A percentile compares a stretch with the other conserved stretches of the same genome.
phyloP scores from a whole-genome alignment of 2,329 filamentous ascomycete species.

The Cordyceps tenuipes region DNA sequence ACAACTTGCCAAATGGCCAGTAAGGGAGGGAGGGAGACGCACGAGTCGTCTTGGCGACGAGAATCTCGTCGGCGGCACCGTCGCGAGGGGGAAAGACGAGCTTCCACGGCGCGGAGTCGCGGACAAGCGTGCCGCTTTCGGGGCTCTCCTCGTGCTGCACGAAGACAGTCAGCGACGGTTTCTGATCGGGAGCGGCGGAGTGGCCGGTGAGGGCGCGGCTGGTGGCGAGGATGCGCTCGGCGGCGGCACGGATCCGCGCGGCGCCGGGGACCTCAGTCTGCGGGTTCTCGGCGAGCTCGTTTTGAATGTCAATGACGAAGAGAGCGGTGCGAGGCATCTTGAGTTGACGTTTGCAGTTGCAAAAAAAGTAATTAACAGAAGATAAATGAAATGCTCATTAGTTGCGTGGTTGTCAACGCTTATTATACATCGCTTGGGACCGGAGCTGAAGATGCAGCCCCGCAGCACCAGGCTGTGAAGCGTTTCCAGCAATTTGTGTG shows the following conservation, averaged over 20 bases:
- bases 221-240: constrained; percentile 16
- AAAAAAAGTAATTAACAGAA: too few relatives aligned
- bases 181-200: neutral
- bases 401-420: neutral
- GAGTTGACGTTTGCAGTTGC: neutral
- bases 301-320: constrained; percentile 28
- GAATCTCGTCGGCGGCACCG: constrained; percentile 16
- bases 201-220: constrained; percentile 14
- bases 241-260: constrained; percentile 18
- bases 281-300: constrained; percentile 20
- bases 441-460: neutral
- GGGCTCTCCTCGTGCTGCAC: constrained; percentile 24
- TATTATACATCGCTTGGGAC: neutral
- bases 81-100: constrained; percentile 21
- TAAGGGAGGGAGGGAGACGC: neutral
- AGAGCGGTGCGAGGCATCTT: constrained; percentile 17
- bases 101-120: constrained; percentile 20
- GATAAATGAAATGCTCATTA: too few relatives aligned
- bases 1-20: neutral
- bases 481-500: neutral
- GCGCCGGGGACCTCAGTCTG: constrained; percentile 20
- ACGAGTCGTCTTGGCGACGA: constrained; percentile 23
- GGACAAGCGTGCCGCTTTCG: constrained; percentile 15
- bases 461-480: constrained; percentile 1
- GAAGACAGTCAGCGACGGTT: constrained; percentile 18